phyloP scores from a whole-genome alignment of 2,329 filamentous ascomycete species.

The Colletotrichum caudatum region DNA sequence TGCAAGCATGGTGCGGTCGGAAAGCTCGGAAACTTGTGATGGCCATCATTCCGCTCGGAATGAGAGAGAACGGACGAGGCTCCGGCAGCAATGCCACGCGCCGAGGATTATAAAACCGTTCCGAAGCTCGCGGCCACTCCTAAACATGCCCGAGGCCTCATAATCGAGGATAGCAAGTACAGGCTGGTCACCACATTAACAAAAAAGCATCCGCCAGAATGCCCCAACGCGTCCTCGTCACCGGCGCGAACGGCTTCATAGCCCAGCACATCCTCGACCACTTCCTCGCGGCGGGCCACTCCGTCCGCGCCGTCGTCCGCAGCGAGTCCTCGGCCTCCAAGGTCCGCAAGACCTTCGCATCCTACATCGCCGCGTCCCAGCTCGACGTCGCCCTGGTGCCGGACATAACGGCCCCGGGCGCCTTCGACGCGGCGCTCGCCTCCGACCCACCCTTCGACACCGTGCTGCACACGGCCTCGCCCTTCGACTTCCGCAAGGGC shows the following conservation, averaged over 20 bases:
- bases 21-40: not conserved
- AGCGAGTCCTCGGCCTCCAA: conserved; percentile 5
- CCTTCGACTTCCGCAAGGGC: conserved; percentile 75
- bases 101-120: not conserved
- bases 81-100: too few species aligned
- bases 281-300: conserved; percentile 52
- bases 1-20: too few species aligned
- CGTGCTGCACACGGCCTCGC: conserved; percentile 80
- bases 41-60: not conserved
- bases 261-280: conserved; percentile 54
- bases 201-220: not conserved
- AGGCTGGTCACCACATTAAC: too few species aligned
- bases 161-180: too few species aligned
- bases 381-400: conserved; percentile 49
- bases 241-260: conserved; percentile 58
- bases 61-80: not conserved
- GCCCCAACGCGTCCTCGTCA: conserved; percentile 46
- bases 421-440: conserved; percentile 51
- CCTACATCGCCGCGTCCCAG: conserved; percentile 19
- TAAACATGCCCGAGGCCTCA: too few species aligned
- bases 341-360: conserved; percentile 13
- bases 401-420: conserved; percentile 50
- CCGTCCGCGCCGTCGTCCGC: conserved; percentile 56
- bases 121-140: too few species aligned
- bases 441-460: conserved; percentile 72